phyloP scores from a whole-genome alignment of 441 rosid genomes.

The Brassica balearica region DNA sequence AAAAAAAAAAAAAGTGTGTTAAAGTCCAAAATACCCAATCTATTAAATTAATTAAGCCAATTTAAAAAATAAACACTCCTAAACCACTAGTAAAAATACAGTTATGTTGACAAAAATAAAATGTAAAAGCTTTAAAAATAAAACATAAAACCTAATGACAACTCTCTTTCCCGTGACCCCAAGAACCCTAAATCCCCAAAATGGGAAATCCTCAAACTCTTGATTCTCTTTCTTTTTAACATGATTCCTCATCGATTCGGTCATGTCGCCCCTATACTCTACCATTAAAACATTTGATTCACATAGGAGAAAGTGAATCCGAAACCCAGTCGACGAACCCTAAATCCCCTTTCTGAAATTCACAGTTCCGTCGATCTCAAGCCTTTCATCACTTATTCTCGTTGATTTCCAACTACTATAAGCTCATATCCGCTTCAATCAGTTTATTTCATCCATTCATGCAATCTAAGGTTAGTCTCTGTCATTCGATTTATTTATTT shows the following conservation, averaged over 20 bases:
- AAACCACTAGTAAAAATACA: no score
- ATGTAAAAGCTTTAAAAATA: no score
- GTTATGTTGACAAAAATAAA: no score
- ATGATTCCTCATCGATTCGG: background rate
- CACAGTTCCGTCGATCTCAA: background rate
- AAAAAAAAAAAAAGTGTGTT: no score
- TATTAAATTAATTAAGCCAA: no score
- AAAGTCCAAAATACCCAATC: no score
- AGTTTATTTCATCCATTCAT: background rate
- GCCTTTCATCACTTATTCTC: background rate
- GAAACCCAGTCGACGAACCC: background rate
- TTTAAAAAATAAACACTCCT: no score
- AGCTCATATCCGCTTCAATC: background rate
- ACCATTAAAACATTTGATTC: background rate
- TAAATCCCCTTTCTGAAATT: background rate
- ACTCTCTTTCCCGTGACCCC: background rate
- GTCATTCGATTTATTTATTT: background rate
- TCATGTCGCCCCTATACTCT: background rate
- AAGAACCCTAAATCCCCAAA: background rate
- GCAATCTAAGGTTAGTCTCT: background rate
- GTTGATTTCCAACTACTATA: background rate
- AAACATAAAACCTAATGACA: no score
- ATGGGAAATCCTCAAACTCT: background rate
- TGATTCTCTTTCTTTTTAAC: background rate
- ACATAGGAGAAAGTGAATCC: background rate